A percentile compares a stretch with the other conserved stretches of the same genome.
These are phyloP conservation scores for Medicago arabica DNA, from an alignment of 306 rosid species.

Conservation along the genomic window DNA sequence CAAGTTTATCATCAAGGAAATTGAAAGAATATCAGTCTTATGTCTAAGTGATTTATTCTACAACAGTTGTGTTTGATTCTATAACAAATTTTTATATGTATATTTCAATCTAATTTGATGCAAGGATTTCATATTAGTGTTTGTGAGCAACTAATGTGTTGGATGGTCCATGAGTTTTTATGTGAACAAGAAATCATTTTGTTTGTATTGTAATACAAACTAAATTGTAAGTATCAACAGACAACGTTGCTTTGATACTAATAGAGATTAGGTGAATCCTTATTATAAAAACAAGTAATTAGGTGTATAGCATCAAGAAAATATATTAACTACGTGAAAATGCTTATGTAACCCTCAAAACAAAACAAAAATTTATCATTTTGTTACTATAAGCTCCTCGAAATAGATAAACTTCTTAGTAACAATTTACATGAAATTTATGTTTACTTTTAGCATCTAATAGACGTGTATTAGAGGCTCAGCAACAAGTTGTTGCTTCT, in stretches of 20 bases:
- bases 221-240: constrained; percentile 24
- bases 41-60: no score
- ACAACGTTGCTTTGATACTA: neutral
- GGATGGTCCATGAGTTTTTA: constrained; percentile 31
- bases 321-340: neutral
- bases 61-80: constrained; percentile 39
- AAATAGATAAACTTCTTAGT: no score
- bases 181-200: constrained; percentile 20
- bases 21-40: no score
- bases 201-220: constrained; percentile 35
- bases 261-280: neutral
- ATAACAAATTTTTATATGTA: constrained; percentile 19
- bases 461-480: neutral
- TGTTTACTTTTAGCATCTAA: neutral
- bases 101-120: constrained; percentile 37
- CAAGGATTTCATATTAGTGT: constrained; percentile 40
- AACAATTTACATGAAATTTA: neutral
- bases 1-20: no score
- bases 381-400: no score
- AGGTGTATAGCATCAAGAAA: neutral
- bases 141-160: constrained; percentile 30
- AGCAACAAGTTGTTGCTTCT: neutral
- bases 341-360: neutral
- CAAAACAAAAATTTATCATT: no score
- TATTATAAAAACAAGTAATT: neutral